phyloP scores from a whole-genome alignment of 2,329 filamentous ascomycete species.

The Exophiala lecanii-corni region DNA sequence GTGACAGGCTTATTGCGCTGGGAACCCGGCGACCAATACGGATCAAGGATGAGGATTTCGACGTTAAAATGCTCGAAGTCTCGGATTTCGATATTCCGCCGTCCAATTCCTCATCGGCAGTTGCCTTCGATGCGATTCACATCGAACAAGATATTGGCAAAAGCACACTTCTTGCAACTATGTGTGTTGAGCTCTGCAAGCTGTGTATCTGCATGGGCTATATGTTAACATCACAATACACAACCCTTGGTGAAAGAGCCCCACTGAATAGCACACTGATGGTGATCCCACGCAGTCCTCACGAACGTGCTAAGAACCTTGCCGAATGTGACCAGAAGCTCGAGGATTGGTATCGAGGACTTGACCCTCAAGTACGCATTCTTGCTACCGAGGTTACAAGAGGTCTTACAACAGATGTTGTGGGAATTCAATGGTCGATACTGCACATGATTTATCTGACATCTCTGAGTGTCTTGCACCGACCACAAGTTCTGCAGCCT shows the following conservation, averaged over 20 bases:
- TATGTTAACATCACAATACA: slow-evolving; percentile 6
- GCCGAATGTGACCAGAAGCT: slow-evolving; percentile 1
- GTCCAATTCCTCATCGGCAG: slow-evolving; percentile 58
- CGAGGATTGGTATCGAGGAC: slow-evolving; percentile 1
- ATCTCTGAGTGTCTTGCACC: slow-evolving; percentile 83
- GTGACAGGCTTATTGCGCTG: slow-evolving; percentile 81
- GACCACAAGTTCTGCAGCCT: slow-evolving; percentile 80
- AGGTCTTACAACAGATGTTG: neutral
- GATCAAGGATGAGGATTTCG: slow-evolving; percentile 68
- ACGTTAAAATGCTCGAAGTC: slow-evolving; percentile 31
- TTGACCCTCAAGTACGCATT: neutral
- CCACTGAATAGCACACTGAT: too few species aligned
- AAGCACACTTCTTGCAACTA: too few species aligned
- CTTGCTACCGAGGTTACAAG: too few species aligned
- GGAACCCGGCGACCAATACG: slow-evolving; percentile 88
- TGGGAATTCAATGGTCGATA: slow-evolving; percentile 69
- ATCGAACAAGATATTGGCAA: neutral
- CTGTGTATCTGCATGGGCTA: slow-evolving; percentile 4
- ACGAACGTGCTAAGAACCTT: neutral
- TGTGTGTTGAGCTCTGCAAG: neutral
- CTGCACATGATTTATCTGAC: slow-evolving; percentile 92
- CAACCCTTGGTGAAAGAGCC: slow-evolving; percentile 3
- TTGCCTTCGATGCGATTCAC: neutral
- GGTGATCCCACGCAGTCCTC: slow-evolving; percentile 1
- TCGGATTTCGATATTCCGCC: slow-evolving; percentile 1